Conservation (phyloP, 805 yeast genomes). For the Zygosaccharomyces bisporus region DNA sequence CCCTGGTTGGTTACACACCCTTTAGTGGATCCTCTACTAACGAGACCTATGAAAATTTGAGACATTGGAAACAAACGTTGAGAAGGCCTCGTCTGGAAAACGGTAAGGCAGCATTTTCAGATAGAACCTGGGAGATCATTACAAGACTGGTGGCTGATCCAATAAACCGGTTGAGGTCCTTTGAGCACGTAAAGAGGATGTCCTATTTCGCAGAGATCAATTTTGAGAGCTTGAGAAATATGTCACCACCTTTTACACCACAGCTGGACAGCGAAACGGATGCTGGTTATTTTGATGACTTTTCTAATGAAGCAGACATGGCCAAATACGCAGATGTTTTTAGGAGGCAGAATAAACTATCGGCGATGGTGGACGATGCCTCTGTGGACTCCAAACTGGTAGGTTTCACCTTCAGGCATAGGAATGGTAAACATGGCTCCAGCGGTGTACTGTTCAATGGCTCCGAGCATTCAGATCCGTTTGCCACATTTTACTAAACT, state of each 20-base stretch:
- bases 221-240: constrained; percentile 64
- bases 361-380: constrained; percentile 57
- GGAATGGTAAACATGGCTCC: constrained; percentile 40
- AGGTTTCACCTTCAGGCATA: constrained; percentile 95
- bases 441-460: constrained; percentile 37
- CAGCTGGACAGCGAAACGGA: constrained; percentile 95
- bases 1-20: constrained; percentile 95
- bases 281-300: constrained; percentile 98
- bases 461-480: constrained; percentile 37
- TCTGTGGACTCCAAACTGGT: constrained; percentile 71
- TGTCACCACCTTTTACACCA: constrained; percentile 93
- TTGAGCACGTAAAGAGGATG: constrained; percentile 75
- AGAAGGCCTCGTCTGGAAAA: constrained; percentile 88
- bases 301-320: constrained; percentile 94
- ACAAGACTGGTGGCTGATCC: constrained; percentile 78
- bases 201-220: constrained; percentile 81
- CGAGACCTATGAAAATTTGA: constrained; percentile 89
- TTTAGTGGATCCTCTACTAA: constrained; percentile 91
- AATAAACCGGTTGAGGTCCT: constrained; percentile 64
- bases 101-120: constrained; percentile 89
- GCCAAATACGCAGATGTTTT: constrained; percentile 95
- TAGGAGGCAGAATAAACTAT: constrained; percentile 82
- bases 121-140: constrained; percentile 91
- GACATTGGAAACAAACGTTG: constrained; percentile 86
- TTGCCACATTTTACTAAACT: constrained; percentile 35